Conservation (phyloP, 805 yeast genomes). For the Yamadazyma ubonensis region DNA sequence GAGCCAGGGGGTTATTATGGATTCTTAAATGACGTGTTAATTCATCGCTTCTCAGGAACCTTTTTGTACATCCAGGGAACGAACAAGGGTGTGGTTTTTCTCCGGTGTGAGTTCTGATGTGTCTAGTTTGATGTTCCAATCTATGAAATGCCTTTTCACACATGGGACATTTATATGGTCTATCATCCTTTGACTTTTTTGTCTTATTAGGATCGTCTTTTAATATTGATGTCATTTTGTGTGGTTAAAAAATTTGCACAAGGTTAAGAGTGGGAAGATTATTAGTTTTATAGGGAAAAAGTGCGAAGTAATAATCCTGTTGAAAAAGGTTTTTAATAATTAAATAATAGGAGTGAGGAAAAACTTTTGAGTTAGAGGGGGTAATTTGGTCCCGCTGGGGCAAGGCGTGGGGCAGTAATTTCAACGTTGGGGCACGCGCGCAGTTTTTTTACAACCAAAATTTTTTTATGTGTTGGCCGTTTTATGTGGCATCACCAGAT, state of each 20-base stretch:
- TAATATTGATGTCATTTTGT: not conserved
- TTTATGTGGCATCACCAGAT: not conserved
- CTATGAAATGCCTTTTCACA: conserved; percentile 87
- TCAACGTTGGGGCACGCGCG: too few species aligned
- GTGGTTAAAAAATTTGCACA: conserved; percentile 1
- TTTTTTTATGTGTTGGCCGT: too few species aligned
- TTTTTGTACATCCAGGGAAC: conserved; percentile 79
- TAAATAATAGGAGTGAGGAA: too few species aligned
- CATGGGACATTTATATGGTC: conserved; percentile 84
- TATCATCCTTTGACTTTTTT: conserved; percentile 27
- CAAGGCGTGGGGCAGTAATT: not conserved
- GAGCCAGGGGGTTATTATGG: conserved; percentile 58
- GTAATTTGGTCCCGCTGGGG: not conserved
- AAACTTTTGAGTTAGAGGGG: not conserved
- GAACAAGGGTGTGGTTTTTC: conserved; percentile 87
- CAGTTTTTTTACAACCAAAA: too few species aligned
- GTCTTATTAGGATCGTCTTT: conserved; percentile 2
- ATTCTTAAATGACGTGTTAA: conserved; percentile 82
- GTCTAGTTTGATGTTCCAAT: conserved; percentile 88
- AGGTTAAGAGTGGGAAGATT: conserved; percentile 1
- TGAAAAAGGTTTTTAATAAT: not conserved
- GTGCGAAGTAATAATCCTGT: not conserved
- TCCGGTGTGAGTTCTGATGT: conserved; percentile 89
- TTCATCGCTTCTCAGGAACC: conserved; percentile 81
- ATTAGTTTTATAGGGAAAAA: conserved; percentile 5